These are phyloP conservation scores for Furcasterigmium sp. DNA, from an alignment of 2,329 filamentous ascomycete species.

Conservation along the genomic window DNA sequence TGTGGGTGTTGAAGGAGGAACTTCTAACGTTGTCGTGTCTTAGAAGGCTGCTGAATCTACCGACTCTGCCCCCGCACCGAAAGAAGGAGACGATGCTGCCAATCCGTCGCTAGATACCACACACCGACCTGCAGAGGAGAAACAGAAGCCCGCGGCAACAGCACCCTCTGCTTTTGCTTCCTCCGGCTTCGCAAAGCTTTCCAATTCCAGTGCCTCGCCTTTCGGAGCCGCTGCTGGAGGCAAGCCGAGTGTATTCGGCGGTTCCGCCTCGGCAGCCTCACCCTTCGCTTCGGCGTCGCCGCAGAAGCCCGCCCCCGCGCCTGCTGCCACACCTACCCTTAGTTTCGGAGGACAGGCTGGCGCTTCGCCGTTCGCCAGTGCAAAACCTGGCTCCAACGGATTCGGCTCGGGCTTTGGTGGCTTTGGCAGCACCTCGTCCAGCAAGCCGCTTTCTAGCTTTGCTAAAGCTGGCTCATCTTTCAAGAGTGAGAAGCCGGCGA, in stretches of 20 bases:
- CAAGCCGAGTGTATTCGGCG: slow-evolving; percentile 44
- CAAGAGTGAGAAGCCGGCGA: slow-evolving; percentile 56
- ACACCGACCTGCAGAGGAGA: not conserved
- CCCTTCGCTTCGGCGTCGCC: slow-evolving; percentile 25
- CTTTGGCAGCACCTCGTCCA: slow-evolving; percentile 22
- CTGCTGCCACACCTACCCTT: slow-evolving; percentile 36
- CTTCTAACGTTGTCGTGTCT: too few relatives aligned
- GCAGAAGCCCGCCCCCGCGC: slow-evolving; percentile 17
- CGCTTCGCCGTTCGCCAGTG: slow-evolving; percentile 45
- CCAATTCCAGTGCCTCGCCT: slow-evolving; percentile 55
- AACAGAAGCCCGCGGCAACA: slow-evolving; percentile 26
- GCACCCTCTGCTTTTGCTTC: slow-evolving; percentile 60
- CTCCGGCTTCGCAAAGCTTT: slow-evolving; percentile 64
- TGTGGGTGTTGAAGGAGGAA: too few relatives aligned
- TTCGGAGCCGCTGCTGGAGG: slow-evolving; percentile 51
- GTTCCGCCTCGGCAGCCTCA: slow-evolving; percentile 12
- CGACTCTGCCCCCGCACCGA: too few relatives aligned
- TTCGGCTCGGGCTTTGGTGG: slow-evolving; percentile 48
- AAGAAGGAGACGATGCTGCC: slow-evolving; percentile 18
- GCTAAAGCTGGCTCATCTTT: slow-evolving; percentile 54
- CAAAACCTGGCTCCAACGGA: slow-evolving; percentile 29
- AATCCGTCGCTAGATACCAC: slow-evolving; percentile 1
- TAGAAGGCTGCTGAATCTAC: too few relatives aligned
- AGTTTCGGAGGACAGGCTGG: slow-evolving; percentile 40
- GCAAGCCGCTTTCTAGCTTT: slow-evolving; percentile 59